A percentile compares a stretch with the other conserved stretches of the same genome.
Conservation (phyloP, 257 asterid species). For the Ilex aquifolium region DNA sequence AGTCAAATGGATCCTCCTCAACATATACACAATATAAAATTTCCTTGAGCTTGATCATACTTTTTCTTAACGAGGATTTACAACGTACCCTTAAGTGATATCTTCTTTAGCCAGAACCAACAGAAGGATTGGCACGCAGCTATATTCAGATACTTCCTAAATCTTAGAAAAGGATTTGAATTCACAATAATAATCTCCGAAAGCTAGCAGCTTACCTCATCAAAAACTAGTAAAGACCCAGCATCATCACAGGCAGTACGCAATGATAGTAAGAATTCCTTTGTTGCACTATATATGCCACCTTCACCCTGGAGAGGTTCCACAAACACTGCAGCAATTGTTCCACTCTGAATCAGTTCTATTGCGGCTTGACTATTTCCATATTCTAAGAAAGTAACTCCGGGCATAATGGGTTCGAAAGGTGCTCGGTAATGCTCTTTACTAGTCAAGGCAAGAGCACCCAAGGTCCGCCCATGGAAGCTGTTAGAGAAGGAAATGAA, state of each 20-base stretch:
- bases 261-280: constrained; percentile 64
- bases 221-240: constrained; percentile 80
- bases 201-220: constrained; percentile 57
- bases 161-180: too few species aligned
- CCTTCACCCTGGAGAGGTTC: constrained; percentile 99
- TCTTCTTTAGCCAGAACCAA: too few species aligned
- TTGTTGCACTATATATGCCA: constrained; percentile 77
- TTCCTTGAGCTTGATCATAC: too few species aligned
- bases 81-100: too few species aligned
- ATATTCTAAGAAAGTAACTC: constrained; percentile 74
- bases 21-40: too few species aligned
- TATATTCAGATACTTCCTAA: too few species aligned
- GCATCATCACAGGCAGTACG: constrained; percentile 69
- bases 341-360: constrained; percentile 56
- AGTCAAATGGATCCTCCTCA: too few species aligned
- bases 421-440: constrained; percentile 78
- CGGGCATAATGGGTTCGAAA: constrained; percentile 95
- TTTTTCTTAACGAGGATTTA: too few species aligned
- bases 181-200: background rate
- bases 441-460: constrained; percentile 88
- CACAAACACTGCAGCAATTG: constrained; percentile 87
- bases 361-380: constrained; percentile 66
- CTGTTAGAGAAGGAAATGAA: constrained; percentile 76
- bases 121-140: too few species aligned
- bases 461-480: constrained; percentile 96